phyloP scores from a whole-genome alignment of 192 early-diverging fungal genomes.

The Dissophora globulifera region DNA sequence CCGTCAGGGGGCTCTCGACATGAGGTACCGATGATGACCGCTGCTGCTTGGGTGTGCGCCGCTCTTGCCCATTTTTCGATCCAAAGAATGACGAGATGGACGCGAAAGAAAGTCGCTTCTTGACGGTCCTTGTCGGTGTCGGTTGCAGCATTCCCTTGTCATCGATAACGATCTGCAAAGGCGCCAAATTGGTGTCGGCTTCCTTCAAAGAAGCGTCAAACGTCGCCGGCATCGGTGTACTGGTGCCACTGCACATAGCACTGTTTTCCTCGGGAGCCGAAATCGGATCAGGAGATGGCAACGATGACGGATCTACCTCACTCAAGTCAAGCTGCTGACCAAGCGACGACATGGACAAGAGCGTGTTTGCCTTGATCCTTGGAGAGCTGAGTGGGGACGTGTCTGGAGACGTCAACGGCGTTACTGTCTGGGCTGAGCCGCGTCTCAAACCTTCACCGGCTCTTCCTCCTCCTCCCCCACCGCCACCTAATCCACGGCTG shows the following conservation, averaged over 20 bases:
- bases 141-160: not conserved
- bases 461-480: no score
- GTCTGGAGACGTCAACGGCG: conserved; percentile 23
- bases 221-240: no score
- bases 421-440: conserved; percentile 14
- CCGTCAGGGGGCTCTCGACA: conserved; percentile 28
- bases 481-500: no score
- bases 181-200: no score
- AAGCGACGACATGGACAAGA: not conserved
- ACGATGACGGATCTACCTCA: no score
- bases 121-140: conserved; percentile 25
- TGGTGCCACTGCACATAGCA: no score
- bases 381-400: conserved; percentile 18
- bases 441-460: no score
- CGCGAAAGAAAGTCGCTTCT: conserved; percentile 45
- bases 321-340: not conserved
- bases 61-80: conserved; percentile 10
- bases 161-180: not conserved
- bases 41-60: conserved; percentile 30
- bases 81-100: conserved; percentile 46
- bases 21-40: conserved; percentile 38
- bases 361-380: not conserved
- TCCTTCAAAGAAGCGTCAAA: no score
- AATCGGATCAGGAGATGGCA: no score
- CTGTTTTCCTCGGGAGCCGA: no score